These are phyloP conservation scores for Arabidopsis thaliana DNA, from an alignment of 345 rosid species.

Conservation along the genomic window TAIR10.1 NC_003076.8:2922501-2923000, in stretches of 20 bases:
- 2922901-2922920: not conserved
- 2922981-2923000: slow-evolving; percentile 7
- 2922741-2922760: not conserved
- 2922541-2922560: slow-evolving; percentile 23
- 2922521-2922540: slow-evolving; percentile 13
- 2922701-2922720: slow-evolving; percentile 57
- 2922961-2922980: not conserved
- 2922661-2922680: slow-evolving; percentile 88
- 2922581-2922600: slow-evolving; percentile 25
- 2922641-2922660: slow-evolving; percentile 99
- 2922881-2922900: not conserved
- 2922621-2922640: slow-evolving; percentile 90
- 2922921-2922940: not conserved
- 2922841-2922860: slow-evolving; percentile 19
- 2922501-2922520: not conserved
- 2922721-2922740: slow-evolving; percentile 4
- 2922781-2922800: slow-evolving; percentile 9
- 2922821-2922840: slow-evolving; percentile 8
- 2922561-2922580: slow-evolving; percentile 17
- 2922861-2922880: slow-evolving; percentile 17
- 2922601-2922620: slow-evolving; percentile 73
- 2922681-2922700: slow-evolving; percentile 98
- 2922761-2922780: not conserved
- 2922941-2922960: slow-evolving; percentile 7
- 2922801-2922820: slow-evolving; percentile 10